Base-by-base conservation (phyloP, 2,329 filamentous ascomycete genomes). In the Thelonectria discophora region DNA sequence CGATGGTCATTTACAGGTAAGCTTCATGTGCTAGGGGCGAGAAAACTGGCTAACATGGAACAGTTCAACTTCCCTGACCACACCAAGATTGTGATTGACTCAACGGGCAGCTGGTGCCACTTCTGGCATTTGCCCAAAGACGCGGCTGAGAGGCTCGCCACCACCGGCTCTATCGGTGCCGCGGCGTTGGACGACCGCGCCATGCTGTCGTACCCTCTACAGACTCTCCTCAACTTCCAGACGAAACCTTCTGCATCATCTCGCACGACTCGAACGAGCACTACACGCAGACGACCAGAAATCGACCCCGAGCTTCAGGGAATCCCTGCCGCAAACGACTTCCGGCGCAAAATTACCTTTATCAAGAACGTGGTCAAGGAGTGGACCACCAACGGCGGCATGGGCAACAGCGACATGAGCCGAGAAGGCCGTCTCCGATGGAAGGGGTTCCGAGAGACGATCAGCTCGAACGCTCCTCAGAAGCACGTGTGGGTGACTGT, bases 11-110 rank as follows among this genome's bases (percentile, higher is more conserved):
- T 83, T 94, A 67, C 91, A 91, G 81, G 88, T 89, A 80, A 67
- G 74, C 15, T 37, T 12, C 2, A 37, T 15, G 7, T 13, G 3
- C 34, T 5, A 15, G 3, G 34, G 11, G 6, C 12, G 12, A 20
- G 20, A 13, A 15, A 5, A 20, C 46, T 4, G 11, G 56, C 72
- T 76, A 66, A 76, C 67, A 60, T 24, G 39, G 20, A n/a, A 13
- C 58, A 93, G 86, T 91, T 94, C 78, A 94, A 95, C 78, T 95
- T 95, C 75, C 91, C 92, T 2, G 92, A 95, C 69, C 92, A 95
- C 75, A 94, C 92, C 61, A 95, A 95, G 78, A 86, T 95, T 56
- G 89, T 94, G 12, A 79, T 95, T 24, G 91, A 92, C 60, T 80
- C 89, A 1, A 86, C 90, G 30, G 91, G 90, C n/a, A 87, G 84